phyloP scores from a whole-genome alignment of 2,329 filamentous ascomycete species.

The Cercospora sp. region DNA sequence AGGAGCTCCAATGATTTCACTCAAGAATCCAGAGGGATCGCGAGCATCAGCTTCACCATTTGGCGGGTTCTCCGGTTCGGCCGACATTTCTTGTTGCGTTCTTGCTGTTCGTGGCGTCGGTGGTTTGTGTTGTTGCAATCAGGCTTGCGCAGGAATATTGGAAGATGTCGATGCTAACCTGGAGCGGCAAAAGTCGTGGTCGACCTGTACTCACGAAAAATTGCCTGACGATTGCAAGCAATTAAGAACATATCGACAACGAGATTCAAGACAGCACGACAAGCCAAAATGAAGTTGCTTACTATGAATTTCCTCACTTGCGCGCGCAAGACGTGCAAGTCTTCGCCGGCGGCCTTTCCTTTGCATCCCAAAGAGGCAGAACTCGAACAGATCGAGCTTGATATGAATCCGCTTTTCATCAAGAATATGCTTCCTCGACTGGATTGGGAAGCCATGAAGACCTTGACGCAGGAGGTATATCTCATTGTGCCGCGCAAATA shows the following conservation, averaged over 20 bases:
- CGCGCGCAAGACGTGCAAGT: conserved; percentile 92
- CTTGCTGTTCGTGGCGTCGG: not conserved
- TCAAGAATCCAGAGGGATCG: conserved; percentile 89
- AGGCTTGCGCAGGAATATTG: not conserved
- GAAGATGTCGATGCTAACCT: not conserved
- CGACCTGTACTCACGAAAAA: not conserved
- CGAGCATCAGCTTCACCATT: conserved; percentile 62
- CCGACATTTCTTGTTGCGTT: conserved; percentile 21
- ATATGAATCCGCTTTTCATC: conserved; percentile 77
- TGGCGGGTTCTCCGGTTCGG: conserved; percentile 42
- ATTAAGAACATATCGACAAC: not conserved
- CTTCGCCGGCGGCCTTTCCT: conserved; percentile 75
- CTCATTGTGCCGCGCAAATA: not conserved
- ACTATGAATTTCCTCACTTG: conserved; percentile 97
- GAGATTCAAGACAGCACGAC: not conserved
- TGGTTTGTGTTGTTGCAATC: not conserved
- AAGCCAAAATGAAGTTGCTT: conserved; percentile 78
- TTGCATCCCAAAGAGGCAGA: conserved; percentile 91
- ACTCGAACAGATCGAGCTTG: conserved; percentile 79
- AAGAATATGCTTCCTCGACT: conserved; percentile 81
- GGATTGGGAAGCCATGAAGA: conserved; percentile 80
- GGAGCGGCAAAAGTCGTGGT: not conserved
- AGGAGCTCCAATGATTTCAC: conserved; percentile 89
- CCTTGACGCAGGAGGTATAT: conserved; percentile 72
- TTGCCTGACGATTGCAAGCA: not conserved